Base-by-base conservation (phyloP, 2,329 filamentous ascomycete genomes). In the Fusarium veterinarium region DNA sequence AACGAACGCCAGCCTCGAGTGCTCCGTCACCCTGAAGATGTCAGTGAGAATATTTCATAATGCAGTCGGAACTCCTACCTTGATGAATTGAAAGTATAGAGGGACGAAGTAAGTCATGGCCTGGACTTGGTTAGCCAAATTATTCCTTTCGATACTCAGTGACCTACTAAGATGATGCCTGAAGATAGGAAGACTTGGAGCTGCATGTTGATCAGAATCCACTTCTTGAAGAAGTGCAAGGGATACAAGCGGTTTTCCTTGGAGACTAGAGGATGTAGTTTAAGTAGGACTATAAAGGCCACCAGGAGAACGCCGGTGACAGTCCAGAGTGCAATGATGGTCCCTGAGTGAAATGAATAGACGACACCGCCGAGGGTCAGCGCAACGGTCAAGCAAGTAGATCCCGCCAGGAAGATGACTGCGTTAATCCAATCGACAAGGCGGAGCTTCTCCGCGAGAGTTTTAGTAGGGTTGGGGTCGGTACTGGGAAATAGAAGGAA, bases 131-230 rank as follows among this genome's bases (percentile, higher is more conserved):
- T 63, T 2, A 44, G 30, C 2, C 3, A 17, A 5, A 0, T 0
- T 1, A 8, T 9, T 9, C 0, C 1, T 6, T 20, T 23, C 1
- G 3, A n/a, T n/a, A 12, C n/a, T 33, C 1, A 6, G 8, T 6
- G 0, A 31, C 53, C n/a, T 35, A 44, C 61, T 8, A 64, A 5
- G 8, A 64, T 40, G 3, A 64, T 52, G 5, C 61, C 61, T 1
- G 44, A 48, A 0, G 61, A 52, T 3, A 64, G 0, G 6, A 64
- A 64, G 1, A 62, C 61, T n/a, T 64, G 61, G 4, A 61, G 25
- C 25, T 64, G 56, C 31, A 52, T 14, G n/a, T 64, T 52, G 20
- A 64, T 16, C 9, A 62, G 23, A 2, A 25, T 42, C 12, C 30
- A 33, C 10, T 44, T 35, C 8, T 23, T 52, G n/a, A 61, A 30